Evolutionary conservation across 2,329 filamentous ascomycete species (phyloP).

Genomic region (Penicillium corylophilum): DNA sequence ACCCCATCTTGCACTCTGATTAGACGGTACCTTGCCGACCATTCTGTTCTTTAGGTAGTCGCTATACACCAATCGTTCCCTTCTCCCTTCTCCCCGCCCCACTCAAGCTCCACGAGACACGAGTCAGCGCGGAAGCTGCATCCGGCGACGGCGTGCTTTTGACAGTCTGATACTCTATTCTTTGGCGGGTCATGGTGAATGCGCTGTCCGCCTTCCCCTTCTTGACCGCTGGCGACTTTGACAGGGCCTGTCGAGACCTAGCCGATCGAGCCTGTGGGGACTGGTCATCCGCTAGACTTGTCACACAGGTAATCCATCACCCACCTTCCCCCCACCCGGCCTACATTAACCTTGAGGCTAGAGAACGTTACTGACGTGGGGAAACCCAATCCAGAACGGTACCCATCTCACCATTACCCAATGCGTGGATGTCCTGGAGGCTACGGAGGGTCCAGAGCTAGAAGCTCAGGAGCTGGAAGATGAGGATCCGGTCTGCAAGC

Average conservation of each 20-base stretch:
- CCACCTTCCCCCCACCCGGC: slow-evolving; percentile 2
- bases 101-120: background rate
- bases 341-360: background rate
- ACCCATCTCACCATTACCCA: slow-evolving; percentile 32
- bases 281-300: slow-evolving; percentile 37
- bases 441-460: slow-evolving; percentile 5
- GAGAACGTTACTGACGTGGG: background rate
- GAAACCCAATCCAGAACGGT: slow-evolving; percentile 23
- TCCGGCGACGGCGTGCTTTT: slow-evolving; percentile 4
- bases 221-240: slow-evolving; percentile 62
- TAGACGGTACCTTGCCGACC: background rate
- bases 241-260: slow-evolving; percentile 63
- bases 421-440: slow-evolving; percentile 15
- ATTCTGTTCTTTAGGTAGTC: background rate
- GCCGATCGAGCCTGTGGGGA: slow-evolving; percentile 45
- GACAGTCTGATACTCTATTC: background rate
- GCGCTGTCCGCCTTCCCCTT: slow-evolving; percentile 55
- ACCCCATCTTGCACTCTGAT: background rate
- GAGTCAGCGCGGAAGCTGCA: slow-evolving; percentile 3
- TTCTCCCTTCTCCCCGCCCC: background rate
- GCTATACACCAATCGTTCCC: background rate
- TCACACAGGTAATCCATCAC: slow-evolving; percentile 28
- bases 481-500: slow-evolving; percentile 29
- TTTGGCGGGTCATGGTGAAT: slow-evolving; percentile 12
- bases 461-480: slow-evolving; percentile 26